Evolutionary conservation across 78 protist genomes (phyloP).

Genomic region (Polysphondylium violaceum): DNA sequence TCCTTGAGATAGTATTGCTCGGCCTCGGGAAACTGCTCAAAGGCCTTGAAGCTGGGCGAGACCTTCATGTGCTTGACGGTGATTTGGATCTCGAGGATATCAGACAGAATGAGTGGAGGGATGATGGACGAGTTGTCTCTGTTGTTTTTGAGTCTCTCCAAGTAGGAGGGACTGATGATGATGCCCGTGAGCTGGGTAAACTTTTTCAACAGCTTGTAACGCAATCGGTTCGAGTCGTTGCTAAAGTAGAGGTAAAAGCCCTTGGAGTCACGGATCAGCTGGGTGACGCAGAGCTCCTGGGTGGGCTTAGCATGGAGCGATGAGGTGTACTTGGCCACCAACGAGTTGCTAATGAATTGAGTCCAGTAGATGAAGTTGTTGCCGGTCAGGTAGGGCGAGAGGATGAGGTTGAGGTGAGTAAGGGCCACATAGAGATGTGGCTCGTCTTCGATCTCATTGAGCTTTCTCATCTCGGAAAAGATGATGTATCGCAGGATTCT

Average conservation of each 20-base stretch:
- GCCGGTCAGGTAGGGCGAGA: neutral
- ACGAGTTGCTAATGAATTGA: slow-evolving; percentile 6
- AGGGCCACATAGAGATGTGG: slow-evolving; percentile 32
- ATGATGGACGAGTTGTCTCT: neutral
- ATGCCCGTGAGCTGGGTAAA: slow-evolving; percentile 43
- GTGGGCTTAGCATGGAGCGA: neutral
- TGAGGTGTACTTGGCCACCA: slow-evolving; percentile 26
- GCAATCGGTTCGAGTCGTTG: neutral
- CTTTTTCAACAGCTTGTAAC: slow-evolving; percentile 46
- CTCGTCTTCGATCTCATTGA: slow-evolving; percentile 38
- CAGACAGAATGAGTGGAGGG: slow-evolving; percentile 2
- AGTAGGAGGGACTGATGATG: slow-evolving; percentile 4
- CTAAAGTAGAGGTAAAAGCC: neutral
- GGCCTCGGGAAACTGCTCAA: slow-evolving; percentile 53
- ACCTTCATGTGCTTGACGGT: slow-evolving; percentile 71
- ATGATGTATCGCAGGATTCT: slow-evolving; percentile 37
- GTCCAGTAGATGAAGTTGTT: slow-evolving; percentile 34
- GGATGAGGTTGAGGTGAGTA: slow-evolving; percentile 19
- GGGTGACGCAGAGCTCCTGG: neutral
- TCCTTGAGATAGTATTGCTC: slow-evolving; percentile 53
- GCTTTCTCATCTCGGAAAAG: slow-evolving; percentile 57
- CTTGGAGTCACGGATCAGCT: neutral
- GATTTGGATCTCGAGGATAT: slow-evolving; percentile 26
- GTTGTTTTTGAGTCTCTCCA: neutral
- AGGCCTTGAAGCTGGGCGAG: slow-evolving; percentile 31